Conservation (phyloP, 176 grass and related monocot genomes). For the Canna indica region DNA sequence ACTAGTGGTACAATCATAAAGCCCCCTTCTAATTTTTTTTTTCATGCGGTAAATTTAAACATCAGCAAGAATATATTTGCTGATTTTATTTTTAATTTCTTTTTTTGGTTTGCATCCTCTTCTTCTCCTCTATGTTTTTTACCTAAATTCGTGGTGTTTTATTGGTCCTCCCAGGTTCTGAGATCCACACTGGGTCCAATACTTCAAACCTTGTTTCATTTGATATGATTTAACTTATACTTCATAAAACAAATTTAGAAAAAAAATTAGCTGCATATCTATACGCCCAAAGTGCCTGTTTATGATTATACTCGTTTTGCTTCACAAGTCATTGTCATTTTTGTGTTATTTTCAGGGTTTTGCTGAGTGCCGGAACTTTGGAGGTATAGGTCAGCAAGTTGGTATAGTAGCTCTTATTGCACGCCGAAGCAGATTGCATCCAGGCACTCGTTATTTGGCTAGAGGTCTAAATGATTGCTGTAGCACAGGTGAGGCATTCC, state of each 20-base stretch:
- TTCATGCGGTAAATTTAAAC: too few species aligned
- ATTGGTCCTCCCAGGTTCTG: too few species aligned
- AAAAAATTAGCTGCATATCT: neutral
- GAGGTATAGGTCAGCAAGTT: conserved; percentile 51
- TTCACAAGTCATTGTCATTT: neutral
- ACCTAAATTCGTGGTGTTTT: too few species aligned
- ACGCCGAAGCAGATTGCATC: conserved; percentile 89
- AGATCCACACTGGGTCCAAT: too few species aligned
- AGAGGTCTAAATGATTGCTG: conserved; percentile 95
- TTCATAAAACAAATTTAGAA: neutral
- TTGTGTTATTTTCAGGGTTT: conserved; percentile 47
- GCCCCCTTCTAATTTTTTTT: too few species aligned
- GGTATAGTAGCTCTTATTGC: conserved; percentile 79
- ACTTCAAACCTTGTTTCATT: too few species aligned
- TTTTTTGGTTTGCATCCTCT: too few species aligned
- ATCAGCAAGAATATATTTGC: too few species aligned
- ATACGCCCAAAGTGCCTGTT: neutral
- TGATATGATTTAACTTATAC: too few species aligned
- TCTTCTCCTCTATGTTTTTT: too few species aligned
- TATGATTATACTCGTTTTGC: neutral
- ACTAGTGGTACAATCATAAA: too few species aligned
- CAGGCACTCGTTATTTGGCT: conserved; percentile 93
- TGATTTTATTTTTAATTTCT: too few species aligned
- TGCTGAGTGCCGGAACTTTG: conserved; percentile 80
- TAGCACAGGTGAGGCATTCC: conserved; percentile 43